Base-by-base conservation (phyloP, 768 basidiomycete species). In the Agrocybe chaxingu region DNA sequence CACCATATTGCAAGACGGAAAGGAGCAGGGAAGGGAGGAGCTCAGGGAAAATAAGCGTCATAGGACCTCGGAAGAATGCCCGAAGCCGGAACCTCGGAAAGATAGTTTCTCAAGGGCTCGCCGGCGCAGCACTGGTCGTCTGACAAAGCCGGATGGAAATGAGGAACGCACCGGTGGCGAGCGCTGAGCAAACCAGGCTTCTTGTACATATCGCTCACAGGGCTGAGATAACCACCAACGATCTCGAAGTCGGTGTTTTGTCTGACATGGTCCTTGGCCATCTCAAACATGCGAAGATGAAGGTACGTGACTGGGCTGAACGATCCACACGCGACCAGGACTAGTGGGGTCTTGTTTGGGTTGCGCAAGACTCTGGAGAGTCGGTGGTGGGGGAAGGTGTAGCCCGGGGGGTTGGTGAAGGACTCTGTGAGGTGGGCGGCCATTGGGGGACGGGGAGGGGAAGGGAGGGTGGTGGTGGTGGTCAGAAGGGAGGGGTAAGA, bases 281-380 rank as follows among this genome's bases (percentile, higher is more conserved):
- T 98, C 67, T 98, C 97, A 70, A 98, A 99, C 94, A 99, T 98
- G 58, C 97, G 90, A 54, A 98, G 82, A 64, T 97, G 94, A 45
- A 96, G 87, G 63, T 94, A 96, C n/a, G 95, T 97, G 55, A 97
- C 89, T 8, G 96, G 96, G 61, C 92, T 95, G 81, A 98, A 98
- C 48, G 92, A 96, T 29, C 96, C 97, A 64, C 97, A 99, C 41
- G 93, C 97, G 52, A 99, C 92, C 55, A 97, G 85, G 48, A 94
- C 90, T 58, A 97, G 72, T n/a, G 93, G 96, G 7, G 85, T 85
- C 70, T 87, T 91, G 16, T 68, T 71, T 7, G 82, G 63, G 62
- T 87, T 79, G 40, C 70, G 80, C 38, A 89, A 79, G 45, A 71
- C 72, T 32, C 69, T 72, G 50, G 70, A 62, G 42, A 91, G 80